A percentile compares a stretch with the other conserved stretches of the same genome.
Conservation (phyloP, 352 stramenopile species). For the Phytophthora rubi region DNA sequence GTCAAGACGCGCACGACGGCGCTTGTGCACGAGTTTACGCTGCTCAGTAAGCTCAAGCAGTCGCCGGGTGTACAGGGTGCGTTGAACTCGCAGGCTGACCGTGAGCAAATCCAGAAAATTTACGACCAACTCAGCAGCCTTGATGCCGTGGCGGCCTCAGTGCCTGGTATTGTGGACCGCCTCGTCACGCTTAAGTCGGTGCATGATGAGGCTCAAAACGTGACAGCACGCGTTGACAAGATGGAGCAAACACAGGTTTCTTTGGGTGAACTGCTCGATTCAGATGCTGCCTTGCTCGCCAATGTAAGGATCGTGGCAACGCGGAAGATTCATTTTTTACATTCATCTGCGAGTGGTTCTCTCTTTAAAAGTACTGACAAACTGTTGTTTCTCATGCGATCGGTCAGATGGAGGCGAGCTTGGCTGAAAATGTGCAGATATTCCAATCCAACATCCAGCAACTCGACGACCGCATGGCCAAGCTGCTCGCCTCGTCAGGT, state of each 20-base stretch:
- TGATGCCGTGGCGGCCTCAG: conserved; percentile 58
- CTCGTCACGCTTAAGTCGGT: conserved; percentile 72
- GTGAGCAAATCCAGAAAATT: conserved; percentile 73
- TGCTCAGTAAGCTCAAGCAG: conserved; percentile 84
- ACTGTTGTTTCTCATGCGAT: conserved; percentile 14
- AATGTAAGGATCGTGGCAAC: conserved; percentile 58
- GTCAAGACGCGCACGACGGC: conserved; percentile 80
- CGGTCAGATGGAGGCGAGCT: conserved; percentile 73
- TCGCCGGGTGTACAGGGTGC: conserved; percentile 61
- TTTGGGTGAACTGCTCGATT: conserved; percentile 65
- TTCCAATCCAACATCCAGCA: conserved; percentile 82
- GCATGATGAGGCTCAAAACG: conserved; percentile 70
- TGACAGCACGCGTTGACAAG: conserved; percentile 57
- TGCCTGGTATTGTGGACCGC: conserved; percentile 76
- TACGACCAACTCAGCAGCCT: conserved; percentile 73
- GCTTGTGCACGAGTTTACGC: conserved; percentile 78
- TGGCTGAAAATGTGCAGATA: conserved; percentile 75
- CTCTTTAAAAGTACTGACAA: conserved; percentile 4
- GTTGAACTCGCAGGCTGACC: conserved; percentile 64
- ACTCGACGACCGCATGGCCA: conserved; percentile 76
- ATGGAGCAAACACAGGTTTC: conserved; percentile 69
- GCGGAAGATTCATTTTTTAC: background rate
- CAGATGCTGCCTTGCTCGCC: conserved; percentile 63
- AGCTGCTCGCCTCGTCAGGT: conserved; percentile 39
- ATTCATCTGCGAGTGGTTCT: background rate